These are phyloP conservation scores for Populus hybrid DNA, from an alignment of 441 rosid species.

Conservation along the genomic window DNA sequence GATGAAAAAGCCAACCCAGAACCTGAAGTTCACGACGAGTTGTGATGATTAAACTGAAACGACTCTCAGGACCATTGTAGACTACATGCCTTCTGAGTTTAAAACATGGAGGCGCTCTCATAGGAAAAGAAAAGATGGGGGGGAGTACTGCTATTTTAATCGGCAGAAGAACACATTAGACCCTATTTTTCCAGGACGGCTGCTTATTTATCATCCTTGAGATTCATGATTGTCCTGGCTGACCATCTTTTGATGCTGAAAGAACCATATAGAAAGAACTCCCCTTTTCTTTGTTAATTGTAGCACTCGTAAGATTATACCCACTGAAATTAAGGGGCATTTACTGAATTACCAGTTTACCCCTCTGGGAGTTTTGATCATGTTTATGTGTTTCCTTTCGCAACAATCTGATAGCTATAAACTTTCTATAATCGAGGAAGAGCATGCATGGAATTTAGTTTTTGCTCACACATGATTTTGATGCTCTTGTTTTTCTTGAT, in stretches of 20 bases:
- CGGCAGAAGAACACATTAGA: background rate
- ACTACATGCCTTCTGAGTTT: background rate
- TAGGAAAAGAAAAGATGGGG: background rate
- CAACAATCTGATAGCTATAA: no score
- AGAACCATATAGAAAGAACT: background rate
- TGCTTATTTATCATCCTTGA: background rate
- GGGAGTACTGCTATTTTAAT: background rate
- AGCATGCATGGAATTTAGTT: background rate
- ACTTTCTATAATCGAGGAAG: background rate
- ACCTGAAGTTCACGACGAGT: slow-evolving; percentile 61
- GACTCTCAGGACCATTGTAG: background rate
- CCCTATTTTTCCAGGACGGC: background rate
- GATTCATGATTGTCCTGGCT: no score
- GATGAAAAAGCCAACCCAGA: slow-evolving; percentile 32
- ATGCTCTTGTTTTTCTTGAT: background rate
- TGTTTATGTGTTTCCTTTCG: background rate
- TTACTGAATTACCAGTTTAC: background rate
- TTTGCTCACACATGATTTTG: background rate
- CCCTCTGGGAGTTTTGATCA: background rate
- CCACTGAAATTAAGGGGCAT: background rate
- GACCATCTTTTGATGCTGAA: no score
- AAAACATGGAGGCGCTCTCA: slow-evolving; percentile 1
- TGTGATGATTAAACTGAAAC: slow-evolving; percentile 31
- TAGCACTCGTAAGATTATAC: background rate
- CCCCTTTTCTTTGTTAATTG: background rate